A percentile compares a stretch with the other conserved stretches of the same genome.
Conservation (phyloP, 2,329 filamentous ascomycete species). For the Microdochium nivale region DNA sequence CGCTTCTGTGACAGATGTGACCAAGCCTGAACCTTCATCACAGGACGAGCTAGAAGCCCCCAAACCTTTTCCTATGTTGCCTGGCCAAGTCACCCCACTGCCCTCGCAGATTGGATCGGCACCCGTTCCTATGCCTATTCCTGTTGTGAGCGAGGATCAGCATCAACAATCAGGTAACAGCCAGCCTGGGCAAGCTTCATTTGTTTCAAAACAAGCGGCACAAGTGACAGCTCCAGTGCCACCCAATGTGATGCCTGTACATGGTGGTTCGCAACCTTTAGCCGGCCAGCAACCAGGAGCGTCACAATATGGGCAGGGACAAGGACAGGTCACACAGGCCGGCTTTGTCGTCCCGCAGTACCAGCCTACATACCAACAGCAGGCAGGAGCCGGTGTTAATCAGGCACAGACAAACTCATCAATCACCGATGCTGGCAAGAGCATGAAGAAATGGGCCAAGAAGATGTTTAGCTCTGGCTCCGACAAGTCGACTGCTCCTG, state of each 20-base stretch:
- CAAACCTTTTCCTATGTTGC: slow-evolving; percentile 19
- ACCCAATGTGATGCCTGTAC: background rate
- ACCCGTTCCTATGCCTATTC: slow-evolving; percentile 2
- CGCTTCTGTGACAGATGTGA: background rate
- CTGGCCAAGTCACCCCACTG: slow-evolving; percentile 18
- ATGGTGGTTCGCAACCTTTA: background rate
- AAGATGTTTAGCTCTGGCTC: slow-evolving; percentile 15
- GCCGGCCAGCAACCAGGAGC: background rate
- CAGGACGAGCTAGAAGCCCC: slow-evolving; percentile 1
- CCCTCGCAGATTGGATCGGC: slow-evolving; percentile 17
- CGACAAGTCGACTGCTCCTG: slow-evolving; percentile 13
- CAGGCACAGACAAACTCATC: slow-evolving; percentile 11
- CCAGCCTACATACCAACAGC: background rate
- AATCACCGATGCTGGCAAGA: slow-evolving; percentile 14
- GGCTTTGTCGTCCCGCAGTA: background rate
- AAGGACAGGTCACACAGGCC: slow-evolving; percentile 6
- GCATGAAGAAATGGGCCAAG: slow-evolving; percentile 21
- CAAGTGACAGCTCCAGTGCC: background rate
- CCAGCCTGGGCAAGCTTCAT: background rate
- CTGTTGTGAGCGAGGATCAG: background rate
- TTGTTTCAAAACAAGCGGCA: background rate
- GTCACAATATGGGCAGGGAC: slow-evolving; percentile 1
- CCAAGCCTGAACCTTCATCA: slow-evolving; percentile 7
- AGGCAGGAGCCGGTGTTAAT: slow-evolving; percentile 3
- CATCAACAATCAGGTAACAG: background rate